These are phyloP conservation scores for Vanrija humicola DNA, from an alignment of 1,284 basidiomycete genomes.

Conservation along the genomic window DNA sequence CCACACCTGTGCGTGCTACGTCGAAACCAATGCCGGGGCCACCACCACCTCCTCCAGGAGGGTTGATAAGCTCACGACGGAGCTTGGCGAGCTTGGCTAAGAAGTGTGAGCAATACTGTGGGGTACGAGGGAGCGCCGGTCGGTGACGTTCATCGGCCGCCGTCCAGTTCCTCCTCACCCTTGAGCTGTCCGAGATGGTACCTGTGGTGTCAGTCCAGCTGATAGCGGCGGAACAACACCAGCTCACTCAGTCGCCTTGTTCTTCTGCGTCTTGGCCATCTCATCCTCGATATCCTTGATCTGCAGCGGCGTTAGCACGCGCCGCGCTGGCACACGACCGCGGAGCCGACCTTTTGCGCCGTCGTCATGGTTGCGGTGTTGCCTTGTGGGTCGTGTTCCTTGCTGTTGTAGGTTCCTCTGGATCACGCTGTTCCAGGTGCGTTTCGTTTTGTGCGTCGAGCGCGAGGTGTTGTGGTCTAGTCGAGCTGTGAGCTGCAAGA, in stretches of 20 bases:
- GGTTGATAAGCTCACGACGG: constrained; percentile 84
- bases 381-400: too few species aligned
- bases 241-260: constrained; percentile 63
- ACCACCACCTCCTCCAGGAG: constrained; percentile 72
- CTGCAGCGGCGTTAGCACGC: constrained; percentile 8
- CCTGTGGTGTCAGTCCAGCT: constrained; percentile 42
- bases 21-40: constrained; percentile 89
- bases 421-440: too few species aligned
- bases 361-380: constrained; percentile 38
- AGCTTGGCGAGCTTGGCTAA: constrained; percentile 94
- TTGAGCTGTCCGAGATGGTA: constrained; percentile 97
- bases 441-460: too few species aligned
- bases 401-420: too few species aligned
- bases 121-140: not conserved
- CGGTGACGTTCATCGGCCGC: too few species aligned
- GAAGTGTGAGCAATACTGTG: constrained; percentile 16
- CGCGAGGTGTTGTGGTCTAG: too few species aligned
- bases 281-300: constrained; percentile 51
- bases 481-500: too few species aligned
- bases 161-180: constrained; percentile 30
- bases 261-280: constrained; percentile 66
- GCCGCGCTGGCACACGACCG: too few species aligned
- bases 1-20: constrained; percentile 92
- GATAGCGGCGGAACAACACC: not conserved
- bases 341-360: constrained; percentile 41